Base-by-base conservation (phyloP, 805 yeast genomes). In the Saccharomyces eubayanus region DNA sequence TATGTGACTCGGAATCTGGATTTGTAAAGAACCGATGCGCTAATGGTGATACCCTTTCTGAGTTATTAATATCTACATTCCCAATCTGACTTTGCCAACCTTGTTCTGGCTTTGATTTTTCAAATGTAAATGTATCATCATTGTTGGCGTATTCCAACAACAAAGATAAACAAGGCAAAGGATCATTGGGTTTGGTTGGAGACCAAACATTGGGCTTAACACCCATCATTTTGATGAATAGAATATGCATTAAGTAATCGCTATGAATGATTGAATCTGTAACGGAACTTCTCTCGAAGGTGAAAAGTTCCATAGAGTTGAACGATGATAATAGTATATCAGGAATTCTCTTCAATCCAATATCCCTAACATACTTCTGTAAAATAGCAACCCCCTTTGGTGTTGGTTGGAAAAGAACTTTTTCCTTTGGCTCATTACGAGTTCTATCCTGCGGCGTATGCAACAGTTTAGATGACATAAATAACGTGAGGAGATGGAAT, bases 381-480 rank as follows among this genome's bases (percentile, higher is more conserved):
- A 91, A 68, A 0, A 89, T 63, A 0, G 89, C 83, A 6, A 89
- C 82, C 1, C 97, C 98, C 63, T 92, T 92, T 0, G 97, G 90
- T 0, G 97, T 89, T 3, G 96, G 96, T 64, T 92, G 97, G 29
- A 89, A 64, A 2, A 73, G 55, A 0, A 74, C 71, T 3, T 69
- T 72, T 0, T 62, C 69, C 50, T 77, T 77, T 5, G 83, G 75
- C 46, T 65, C 70, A 12, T 65, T 58, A 46, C 86, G 65, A 0
- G 96, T 89, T 61, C 92, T 72, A 57, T 86, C 90, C 2, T 80
- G 79, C 0, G 96, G 96, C 12, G 81, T 79, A 64, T 89, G 96
- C 9, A 89, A 59, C 1, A 89, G 68, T 57, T 81, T 82, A 0
- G 88, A 85, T 1, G 72, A 72, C 74, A 79, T 82, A 62, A 84